Evolutionary conservation across 1,284 basidiomycete species (phyloP), one percentile per base, ranked within the genome.

Genomic region (Ceratobasidium sp.): DNA sequence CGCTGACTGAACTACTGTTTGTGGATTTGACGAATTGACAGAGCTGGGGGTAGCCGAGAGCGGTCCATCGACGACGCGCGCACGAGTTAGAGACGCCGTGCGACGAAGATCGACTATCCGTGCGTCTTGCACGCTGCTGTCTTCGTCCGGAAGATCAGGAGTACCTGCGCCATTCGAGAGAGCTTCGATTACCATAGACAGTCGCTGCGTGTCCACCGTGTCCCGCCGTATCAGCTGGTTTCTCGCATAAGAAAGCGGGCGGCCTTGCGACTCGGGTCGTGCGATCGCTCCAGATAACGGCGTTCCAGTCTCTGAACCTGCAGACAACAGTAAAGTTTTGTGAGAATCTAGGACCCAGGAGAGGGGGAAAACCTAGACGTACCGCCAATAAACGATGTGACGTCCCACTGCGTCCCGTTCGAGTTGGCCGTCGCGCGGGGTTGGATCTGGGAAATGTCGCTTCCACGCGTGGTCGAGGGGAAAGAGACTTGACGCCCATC

Each of bases 301-400:
- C 33, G 69, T 49, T n/a, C 56, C n/a, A 33, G 69, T 42, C 56
- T 61, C 69, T 56, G 69, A 73, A 20, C 69, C 69, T 73, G 51
- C 31, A 73, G n/a, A n/a, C n/a, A 45, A 39, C 37, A 37, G 20
- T 28, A 69, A 42, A 49, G 7, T 11, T 28, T 15, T 47, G 47
- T 78, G 76, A 56, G 80, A 76, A 65, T 79, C 76, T 2, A 79
- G 79, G 20, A 78, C 76, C 28, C 78, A 67, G 15, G 79, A 31
- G 33, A 80, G 79, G 78, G 75, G 64, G 81, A 79, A 49, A 81
- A 74, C 78, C 63, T n/a, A 78, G 77, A 82, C 88, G 82, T 79
- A 92, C 91, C 86, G 77, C 87, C 89, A 79, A 93, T 91, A 81
- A 93, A 93, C 2, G 92, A 92, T 28, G 91, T 93, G 28, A 92